These are phyloP conservation scores for Acephala macrosclerotiorum DNA, from an alignment of 2,329 filamentous ascomycete genomes.

Conservation along the genomic window DNA sequence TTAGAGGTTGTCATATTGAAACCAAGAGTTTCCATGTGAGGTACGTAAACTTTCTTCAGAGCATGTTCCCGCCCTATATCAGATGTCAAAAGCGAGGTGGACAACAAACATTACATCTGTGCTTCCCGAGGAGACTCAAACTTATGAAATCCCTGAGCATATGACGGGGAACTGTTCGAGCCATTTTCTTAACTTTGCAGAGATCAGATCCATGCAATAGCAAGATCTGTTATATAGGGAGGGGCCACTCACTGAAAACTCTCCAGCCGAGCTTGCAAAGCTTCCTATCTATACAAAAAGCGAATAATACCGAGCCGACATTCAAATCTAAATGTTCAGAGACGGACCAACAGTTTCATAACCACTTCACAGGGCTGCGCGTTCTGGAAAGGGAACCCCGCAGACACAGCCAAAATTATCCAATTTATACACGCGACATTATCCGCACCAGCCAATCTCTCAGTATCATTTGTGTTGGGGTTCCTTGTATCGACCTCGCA, in stretches of 20 bases:
- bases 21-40: conserved; percentile 17
- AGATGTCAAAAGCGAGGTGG: conserved; percentile 14
- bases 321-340: conserved; percentile 14
- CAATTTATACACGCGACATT: conserved; percentile 25
- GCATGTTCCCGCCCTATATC: conserved; percentile 22
- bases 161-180: conserved; percentile 17
- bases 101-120: conserved; percentile 10
- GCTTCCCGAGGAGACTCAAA: conserved; percentile 11
- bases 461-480: conserved; percentile 30
- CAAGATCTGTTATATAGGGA: conserved; percentile 25
- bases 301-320: conserved; percentile 13
- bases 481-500: conserved; percentile 17
- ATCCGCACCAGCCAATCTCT: conserved; percentile 25
- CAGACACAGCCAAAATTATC: conserved; percentile 23
- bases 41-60: conserved; percentile 21
- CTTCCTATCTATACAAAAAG: conserved; percentile 14
- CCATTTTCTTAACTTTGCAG: conserved; percentile 17
- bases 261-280: conserved; percentile 18
- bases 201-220: conserved; percentile 24
- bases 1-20: conserved; percentile 29
- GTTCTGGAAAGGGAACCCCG: conserved; percentile 14
- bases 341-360: conserved; percentile 1
- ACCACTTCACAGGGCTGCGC: conserved; percentile 14
- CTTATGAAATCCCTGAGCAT: conserved; percentile 25
- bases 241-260: conserved; percentile 17